phyloP scores from a whole-genome alignment of 805 yeast genomes.

The Spathaspora passalidarum region DNA sequence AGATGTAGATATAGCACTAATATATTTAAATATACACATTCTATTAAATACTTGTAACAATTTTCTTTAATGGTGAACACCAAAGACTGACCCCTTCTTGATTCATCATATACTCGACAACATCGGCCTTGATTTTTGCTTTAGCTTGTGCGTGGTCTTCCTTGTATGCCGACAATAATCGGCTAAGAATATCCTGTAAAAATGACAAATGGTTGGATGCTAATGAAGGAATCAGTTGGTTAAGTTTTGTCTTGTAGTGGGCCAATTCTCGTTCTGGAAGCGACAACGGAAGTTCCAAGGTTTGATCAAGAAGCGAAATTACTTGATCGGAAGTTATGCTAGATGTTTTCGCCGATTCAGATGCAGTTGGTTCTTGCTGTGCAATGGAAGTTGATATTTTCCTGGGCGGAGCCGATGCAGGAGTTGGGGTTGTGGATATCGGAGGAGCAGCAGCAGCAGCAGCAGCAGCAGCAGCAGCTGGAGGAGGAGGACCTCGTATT shows the following conservation, averaged over 20 bases:
- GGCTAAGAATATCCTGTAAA: slow-evolving; percentile 10
- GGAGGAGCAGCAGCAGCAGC: not conserved
- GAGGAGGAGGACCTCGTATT: not conserved
- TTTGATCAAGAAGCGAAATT: slow-evolving; percentile 7
- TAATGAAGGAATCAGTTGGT: slow-evolving; percentile 2
- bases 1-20: slow-evolving; percentile 1
- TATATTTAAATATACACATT: not conserved
- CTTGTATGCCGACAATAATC: not conserved
- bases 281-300: slow-evolving; percentile 16
- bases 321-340: not conserved
- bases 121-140: slow-evolving; percentile 26
- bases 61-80: slow-evolving; percentile 65
- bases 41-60: slow-evolving; percentile 23
- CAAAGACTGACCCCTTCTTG: slow-evolving; percentile 59
- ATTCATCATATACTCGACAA: slow-evolving; percentile 53
- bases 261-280: slow-evolving; percentile 42
- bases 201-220: slow-evolving; percentile 11
- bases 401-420: not conserved
- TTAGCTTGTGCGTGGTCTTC: slow-evolving; percentile 4
- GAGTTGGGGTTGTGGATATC: not conserved
- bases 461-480: not conserved
- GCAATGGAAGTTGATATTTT: not conserved
- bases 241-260: slow-evolving; percentile 43
- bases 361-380: not conserved
- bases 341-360: not conserved